phyloP scores from a whole-genome alignment of 1,284 basidiomycete species.

The Porodaedalea pini region DNA sequence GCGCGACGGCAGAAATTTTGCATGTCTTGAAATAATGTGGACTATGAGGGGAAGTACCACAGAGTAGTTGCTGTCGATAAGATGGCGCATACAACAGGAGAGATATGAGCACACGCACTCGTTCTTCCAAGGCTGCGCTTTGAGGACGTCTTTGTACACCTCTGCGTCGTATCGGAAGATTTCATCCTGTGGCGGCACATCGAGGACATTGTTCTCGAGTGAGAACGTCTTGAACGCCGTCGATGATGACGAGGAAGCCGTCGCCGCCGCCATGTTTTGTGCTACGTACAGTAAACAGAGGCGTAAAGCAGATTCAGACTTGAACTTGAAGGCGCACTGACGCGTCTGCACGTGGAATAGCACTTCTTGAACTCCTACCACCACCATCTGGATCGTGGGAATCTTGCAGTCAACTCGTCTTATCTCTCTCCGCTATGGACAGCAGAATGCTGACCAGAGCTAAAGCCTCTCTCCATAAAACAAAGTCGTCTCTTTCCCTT shows the following conservation, averaged over 20 bases:
- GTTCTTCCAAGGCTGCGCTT: conserved; percentile 78
- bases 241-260: conserved; percentile 20
- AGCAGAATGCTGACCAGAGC: too few relatives aligned
- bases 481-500: too few relatives aligned
- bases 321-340: background rate
- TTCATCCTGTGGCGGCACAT: conserved; percentile 70
- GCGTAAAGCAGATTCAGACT: background rate
- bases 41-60: conserved; percentile 37
- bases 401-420: too few relatives aligned
- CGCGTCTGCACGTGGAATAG: conserved; percentile 5
- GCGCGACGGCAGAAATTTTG: conserved; percentile 90
- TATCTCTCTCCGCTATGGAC: too few relatives aligned
- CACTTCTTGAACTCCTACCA: too few relatives aligned
- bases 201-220: conserved; percentile 74
- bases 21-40: conserved; percentile 93
- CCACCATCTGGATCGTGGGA: too few relatives aligned
- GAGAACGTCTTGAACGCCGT: conserved; percentile 82
- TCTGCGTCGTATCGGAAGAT: conserved; percentile 79
- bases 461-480: too few relatives aligned
- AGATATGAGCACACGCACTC: conserved; percentile 57
- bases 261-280: background rate
- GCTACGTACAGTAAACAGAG: background rate
- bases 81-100: conserved; percentile 1
- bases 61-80: background rate
- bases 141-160: conserved; percentile 67